These are phyloP conservation scores for Trichosporon sp. DNA, from an alignment of 1,284 basidiomycete genomes.

Conservation along the genomic window DNA sequence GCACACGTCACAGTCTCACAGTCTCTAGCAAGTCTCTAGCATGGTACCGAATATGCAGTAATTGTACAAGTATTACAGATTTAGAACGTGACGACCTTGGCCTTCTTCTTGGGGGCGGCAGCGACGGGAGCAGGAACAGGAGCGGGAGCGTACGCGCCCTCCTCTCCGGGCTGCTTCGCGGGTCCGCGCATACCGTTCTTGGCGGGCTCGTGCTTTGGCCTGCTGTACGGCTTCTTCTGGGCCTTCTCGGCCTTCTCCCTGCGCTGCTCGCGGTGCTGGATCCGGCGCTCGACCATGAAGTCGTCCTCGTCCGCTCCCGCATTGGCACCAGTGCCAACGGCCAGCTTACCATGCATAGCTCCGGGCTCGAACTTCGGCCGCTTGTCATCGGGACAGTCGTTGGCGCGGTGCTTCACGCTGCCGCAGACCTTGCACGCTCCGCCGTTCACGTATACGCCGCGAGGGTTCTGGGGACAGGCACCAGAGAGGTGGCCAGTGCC, in stretches of 20 bases:
- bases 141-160: slow-evolving; percentile 27
- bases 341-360: not conserved
- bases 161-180: slow-evolving; percentile 35
- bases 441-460: slow-evolving; percentile 87
- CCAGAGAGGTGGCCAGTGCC: slow-evolving; percentile 78
- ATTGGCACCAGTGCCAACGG: slow-evolving; percentile 37
- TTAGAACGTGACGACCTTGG: slow-evolving; percentile 34
- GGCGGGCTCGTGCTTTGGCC: slow-evolving; percentile 38
- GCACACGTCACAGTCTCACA: not conserved
- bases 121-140: not conserved
- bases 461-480: slow-evolving; percentile 77
- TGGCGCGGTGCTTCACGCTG: slow-evolving; percentile 80
- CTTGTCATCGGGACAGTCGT: slow-evolving; percentile 65
- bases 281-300: slow-evolving; percentile 70
- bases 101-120: slow-evolving; percentile 22
- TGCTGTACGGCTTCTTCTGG: slow-evolving; percentile 20
- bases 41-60: slow-evolving; percentile 2
- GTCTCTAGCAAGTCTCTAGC: slow-evolving; percentile 4
- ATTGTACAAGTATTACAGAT: slow-evolving; percentile 18
- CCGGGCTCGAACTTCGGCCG: slow-evolving; percentile 15
- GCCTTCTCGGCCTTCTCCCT: slow-evolving; percentile 16
- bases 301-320: slow-evolving; percentile 90
- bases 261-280: slow-evolving; percentile 18
- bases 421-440: slow-evolving; percentile 87
- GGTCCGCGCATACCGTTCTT: slow-evolving; percentile 46